Evolutionary conservation across 257 asterid genomes (phyloP), one percentile per base, ranked within the genome.

Genomic region (Catharanthus roseus): DNA sequence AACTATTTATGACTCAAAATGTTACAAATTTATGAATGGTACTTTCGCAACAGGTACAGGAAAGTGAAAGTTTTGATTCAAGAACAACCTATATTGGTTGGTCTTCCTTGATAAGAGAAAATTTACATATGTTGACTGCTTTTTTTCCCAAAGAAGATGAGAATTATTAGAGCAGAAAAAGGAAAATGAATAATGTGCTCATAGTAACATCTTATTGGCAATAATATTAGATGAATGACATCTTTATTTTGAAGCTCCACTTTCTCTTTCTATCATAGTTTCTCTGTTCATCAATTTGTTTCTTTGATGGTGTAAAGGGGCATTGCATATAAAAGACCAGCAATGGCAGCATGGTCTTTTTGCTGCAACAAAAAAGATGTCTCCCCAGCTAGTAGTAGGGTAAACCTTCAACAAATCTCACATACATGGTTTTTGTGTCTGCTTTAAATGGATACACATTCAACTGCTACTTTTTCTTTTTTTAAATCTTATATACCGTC

Each of bases 311-410:
- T 33, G 42, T 18, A 50, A 55, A 53, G 65, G 57, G n/a, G n/a
- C n/a, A n/a, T n/a, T n/a, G n/a, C 72, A 73, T 7, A 65, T 7
- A 65, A 26, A n/a, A 39, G 61, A 53, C 49, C 72, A 49, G 29
- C 28, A 19, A 9, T n/a, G n/a, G n/a, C n/a, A n/a, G n/a, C 47
- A 42, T 42, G 54, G 10, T 45, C 45, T 64, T n/a, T 74, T 36
- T 49, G 68, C 13, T 28, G 45, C 68, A 74, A 75, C 67, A 69
- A 81, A 75, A 71, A 75, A 71, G 56, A 72, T 84, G 86, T 77
- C 73, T 80, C 78, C n/a, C 91, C 85, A 75, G 80, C 66, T 68
- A 54, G 53, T n/a, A n/a, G n/a, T n/a, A 75, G 62, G 65, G 74
- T 63, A n/a, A 42, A 33, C 65, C 42, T 51, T 44, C 75, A 75